Percentiles rank a stretch among this genome's conserved stretches.
Conservation (phyloP, 768 basidiomycete species). For the Termitomyces sp. region DNA sequence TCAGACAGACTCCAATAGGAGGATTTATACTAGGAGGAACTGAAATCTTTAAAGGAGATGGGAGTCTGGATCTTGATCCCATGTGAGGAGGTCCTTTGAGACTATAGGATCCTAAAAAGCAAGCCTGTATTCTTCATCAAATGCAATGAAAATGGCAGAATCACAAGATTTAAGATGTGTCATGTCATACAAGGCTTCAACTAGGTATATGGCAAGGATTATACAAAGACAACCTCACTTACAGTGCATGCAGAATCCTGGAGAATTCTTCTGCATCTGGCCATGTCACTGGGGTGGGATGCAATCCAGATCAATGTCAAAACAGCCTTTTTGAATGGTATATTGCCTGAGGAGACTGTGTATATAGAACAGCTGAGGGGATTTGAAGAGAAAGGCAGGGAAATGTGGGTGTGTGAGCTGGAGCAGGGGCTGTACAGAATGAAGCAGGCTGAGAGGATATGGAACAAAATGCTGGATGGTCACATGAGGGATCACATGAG, state of each 20-base stretch:
- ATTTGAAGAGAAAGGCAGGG: no score
- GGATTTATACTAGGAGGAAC: neutral
- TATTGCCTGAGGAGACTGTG: no score
- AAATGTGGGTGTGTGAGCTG: no score
- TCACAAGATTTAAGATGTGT: neutral
- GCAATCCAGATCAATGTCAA: no score
- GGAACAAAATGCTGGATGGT: no score
- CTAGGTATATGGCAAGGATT: neutral
- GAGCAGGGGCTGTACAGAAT: no score
- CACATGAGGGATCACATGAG: no score
- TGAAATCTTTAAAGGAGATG: neutral
- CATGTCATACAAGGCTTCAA: neutral
- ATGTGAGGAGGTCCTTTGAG: neutral
- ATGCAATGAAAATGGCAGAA: neutral
- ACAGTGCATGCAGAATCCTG: neutral
- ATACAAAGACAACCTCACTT: neutral
- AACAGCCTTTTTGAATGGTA: no score
- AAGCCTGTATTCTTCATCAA: neutral
- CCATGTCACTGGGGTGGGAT: neutral
- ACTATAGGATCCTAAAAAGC: neutral
- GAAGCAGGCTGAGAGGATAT: no score
- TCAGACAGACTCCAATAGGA: neutral
- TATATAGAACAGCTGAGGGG: no score
- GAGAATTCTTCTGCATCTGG: neutral
- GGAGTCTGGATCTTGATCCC: neutral